Conservation (phyloP, 345 rosid genomes). For the Raphanus raphanistrum region DNA sequence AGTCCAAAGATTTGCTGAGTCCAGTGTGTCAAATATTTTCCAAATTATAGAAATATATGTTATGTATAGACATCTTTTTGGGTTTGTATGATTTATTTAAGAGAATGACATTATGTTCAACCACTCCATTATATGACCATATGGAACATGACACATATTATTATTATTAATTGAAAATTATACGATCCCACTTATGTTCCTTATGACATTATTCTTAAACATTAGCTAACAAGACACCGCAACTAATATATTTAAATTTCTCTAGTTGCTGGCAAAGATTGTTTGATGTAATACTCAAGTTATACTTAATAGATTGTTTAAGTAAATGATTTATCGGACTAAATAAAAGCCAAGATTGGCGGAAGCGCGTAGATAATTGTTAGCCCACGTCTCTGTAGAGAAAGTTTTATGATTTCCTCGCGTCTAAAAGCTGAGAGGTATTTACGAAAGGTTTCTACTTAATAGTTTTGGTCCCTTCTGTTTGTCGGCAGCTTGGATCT, state of each 20-base stretch:
- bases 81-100: conserved; percentile 3
- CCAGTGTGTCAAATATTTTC: neutral
- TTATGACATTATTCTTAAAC: conserved; percentile 33
- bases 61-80: conserved; percentile 1
- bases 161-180: conserved; percentile 9
- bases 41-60: neutral
- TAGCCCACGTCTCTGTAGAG: conserved; percentile 18
- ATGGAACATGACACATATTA: conserved; percentile 29
- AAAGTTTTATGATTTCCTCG: neutral
- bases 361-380: conserved; percentile 18
- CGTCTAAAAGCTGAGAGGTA: conserved; percentile 5
- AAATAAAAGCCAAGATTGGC: conserved; percentile 13
- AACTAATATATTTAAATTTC: conserved; percentile 22
- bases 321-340: neutral
- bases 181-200: conserved; percentile 14
- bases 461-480: neutral
- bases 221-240: conserved; percentile 31
- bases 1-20: neutral
- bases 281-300: conserved; percentile 18
- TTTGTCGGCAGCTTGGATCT: conserved; percentile 21
- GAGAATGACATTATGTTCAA: conserved; percentile 27
- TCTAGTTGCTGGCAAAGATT: conserved; percentile 25
- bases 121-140: conserved; percentile 39
- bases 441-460: conserved; percentile 12
- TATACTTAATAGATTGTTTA: conserved; percentile 5